Percentiles rank a stretch among this genome's conserved stretches.
phyloP scores from a whole-genome alignment of 2,329 filamentous ascomycete species.

The Parastagonospora nodorum region DNA sequence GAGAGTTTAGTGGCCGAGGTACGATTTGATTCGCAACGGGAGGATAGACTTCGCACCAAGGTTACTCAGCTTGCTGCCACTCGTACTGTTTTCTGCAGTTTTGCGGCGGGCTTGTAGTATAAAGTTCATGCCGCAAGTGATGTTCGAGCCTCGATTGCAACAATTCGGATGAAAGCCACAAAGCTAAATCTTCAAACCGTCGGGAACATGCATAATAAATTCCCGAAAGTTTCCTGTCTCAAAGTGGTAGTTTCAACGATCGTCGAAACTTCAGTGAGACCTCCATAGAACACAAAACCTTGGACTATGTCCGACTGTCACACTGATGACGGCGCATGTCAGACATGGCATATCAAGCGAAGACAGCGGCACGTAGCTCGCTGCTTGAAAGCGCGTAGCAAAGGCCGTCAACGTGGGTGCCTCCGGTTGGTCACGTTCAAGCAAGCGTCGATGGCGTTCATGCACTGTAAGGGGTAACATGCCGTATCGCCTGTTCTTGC shows the following conservation, averaged over 20 bases:
- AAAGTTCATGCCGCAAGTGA: too few species aligned
- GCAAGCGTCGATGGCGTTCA: neutral
- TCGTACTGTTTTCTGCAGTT: too few species aligned
- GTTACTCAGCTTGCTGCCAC: too few species aligned
- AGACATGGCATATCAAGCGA: neutral
- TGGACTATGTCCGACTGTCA: neutral
- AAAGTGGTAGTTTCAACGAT: neutral
- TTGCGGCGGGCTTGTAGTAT: too few species aligned
- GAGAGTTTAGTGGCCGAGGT: too few species aligned
- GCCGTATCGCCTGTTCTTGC: neutral
- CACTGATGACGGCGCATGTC: conserved; percentile 2
- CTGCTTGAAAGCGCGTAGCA: neutral
- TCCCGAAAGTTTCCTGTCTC: neutral
- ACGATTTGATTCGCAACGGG: too few species aligned
- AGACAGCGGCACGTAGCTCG: neutral
- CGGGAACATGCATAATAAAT: neutral
- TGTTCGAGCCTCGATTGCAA: neutral
- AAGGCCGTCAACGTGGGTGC: neutral
- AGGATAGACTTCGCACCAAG: too few species aligned
- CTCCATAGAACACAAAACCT: neutral
- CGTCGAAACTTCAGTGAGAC: neutral
- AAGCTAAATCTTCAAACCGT: neutral
- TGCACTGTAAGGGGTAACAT: neutral
- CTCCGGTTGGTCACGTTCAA: neutral
- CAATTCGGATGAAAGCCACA: neutral